Base-by-base conservation (phyloP, 2,329 filamentous ascomycete genomes). In the Beauveria brongniartii region DNA sequence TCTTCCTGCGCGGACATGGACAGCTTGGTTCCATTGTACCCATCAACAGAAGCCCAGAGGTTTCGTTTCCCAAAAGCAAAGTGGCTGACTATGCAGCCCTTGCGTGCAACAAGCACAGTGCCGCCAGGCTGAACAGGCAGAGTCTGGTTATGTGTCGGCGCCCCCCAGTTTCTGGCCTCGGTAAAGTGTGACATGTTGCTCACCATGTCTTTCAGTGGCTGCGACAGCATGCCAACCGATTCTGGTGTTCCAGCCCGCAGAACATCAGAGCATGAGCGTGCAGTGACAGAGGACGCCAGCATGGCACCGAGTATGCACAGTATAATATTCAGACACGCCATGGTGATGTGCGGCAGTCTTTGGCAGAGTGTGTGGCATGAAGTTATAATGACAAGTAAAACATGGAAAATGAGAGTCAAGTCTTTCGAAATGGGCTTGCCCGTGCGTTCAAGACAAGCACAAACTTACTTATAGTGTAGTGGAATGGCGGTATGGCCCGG, bases 201-300 rank as follows among this genome's bases (percentile, higher is more conserved):
- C 5, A 66, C 65, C 67, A 69, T 69, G 53, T 65, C 61, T 30
- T 52, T 14, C 28, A 68, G 59, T 12, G 67, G 66, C 52, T 59
- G 16, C 3, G 65, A 24, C 2, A 66, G 62, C 67, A 78, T 71
- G 47, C 72, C 75, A 69, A 70, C 66, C n/a, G 62, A 62, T 9
- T 63, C 57, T 9, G 59, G 64, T 18, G 59, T 55, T 50, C 62
- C 64, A 37, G 44, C 46, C 8, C 52, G 59, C 14, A 65, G 61
- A 8, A 63, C 54, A 40, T 63, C 60, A 20, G 55, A 57, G 20
- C 28, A 57, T 5, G 55, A 26, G 30, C 26, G 26, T 7, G 10
- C 55, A 30, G 22, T 40, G n/a, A 14, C 28, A 4, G 20, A 18
- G n/a, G 52, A 10, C 6, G 55, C 28, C 3, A 37, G n/a, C n/a